A percentile compares a stretch with the other conserved stretches of the same genome.
Evolutionary conservation across 768 basidiomycete genomes (phyloP).

Genomic region (Lactarius pseudohatsudake): DNA sequence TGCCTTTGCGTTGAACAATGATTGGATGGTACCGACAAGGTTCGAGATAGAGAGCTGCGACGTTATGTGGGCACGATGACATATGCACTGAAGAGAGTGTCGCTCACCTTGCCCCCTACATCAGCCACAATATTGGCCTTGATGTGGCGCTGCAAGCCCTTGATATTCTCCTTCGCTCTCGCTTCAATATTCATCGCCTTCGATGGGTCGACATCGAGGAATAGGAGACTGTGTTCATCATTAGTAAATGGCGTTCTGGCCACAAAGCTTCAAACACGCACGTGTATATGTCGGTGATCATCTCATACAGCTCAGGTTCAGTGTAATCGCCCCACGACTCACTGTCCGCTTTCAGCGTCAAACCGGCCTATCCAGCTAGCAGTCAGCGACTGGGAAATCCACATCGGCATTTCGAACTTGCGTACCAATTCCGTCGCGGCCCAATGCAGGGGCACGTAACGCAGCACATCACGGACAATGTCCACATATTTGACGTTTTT

Average conservation of each 20-base stretch:
- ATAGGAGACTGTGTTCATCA: constrained; percentile 56
- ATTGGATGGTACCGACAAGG: constrained; percentile 47
- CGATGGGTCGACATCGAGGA: constrained; percentile 65
- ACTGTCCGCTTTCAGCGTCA: constrained; percentile 60
- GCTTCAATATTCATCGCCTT: constrained; percentile 56
- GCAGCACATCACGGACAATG: constrained; percentile 67
- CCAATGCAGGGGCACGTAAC: constrained; percentile 66
- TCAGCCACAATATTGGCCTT: constrained; percentile 46
- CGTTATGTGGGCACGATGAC: not conserved
- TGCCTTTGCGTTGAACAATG: constrained; percentile 47
- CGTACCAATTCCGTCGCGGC: constrained; percentile 66
- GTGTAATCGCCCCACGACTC: constrained; percentile 60
- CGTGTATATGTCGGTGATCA: constrained; percentile 71
- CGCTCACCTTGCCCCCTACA: constrained; percentile 45
- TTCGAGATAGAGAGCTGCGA: constrained; percentile 38
- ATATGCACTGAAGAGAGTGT: not conserved
- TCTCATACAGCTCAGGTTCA: constrained; percentile 57
- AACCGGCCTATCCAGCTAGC: constrained; percentile 54
- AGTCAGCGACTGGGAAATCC: not conserved
- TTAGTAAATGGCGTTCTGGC: not conserved
- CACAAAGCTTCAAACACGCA: constrained; percentile 37
- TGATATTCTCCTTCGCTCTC: constrained; percentile 52
- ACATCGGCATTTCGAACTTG: constrained; percentile 13
- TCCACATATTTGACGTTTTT: constrained; percentile 56
- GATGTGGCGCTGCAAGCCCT: constrained; percentile 56